A percentile compares a stretch with the other conserved stretches of the same genome.
phyloP scores from a whole-genome alignment of 2,329 filamentous ascomycete species.

The Alternaria brassicicola region DNA sequence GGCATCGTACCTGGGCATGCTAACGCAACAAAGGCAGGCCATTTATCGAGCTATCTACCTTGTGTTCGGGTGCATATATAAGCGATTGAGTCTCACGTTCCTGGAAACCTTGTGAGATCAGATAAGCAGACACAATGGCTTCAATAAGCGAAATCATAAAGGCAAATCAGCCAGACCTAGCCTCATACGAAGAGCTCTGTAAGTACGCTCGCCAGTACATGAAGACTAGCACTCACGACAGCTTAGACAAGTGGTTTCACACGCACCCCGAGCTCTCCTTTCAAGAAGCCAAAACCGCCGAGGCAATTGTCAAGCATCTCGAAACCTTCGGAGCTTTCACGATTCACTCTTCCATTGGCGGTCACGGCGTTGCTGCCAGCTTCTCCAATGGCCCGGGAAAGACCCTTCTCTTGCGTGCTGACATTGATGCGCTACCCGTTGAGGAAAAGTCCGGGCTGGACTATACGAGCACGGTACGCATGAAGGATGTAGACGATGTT shows the following conservation, averaged over 20 bases:
- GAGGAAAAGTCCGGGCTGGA: slow-evolving; percentile 61
- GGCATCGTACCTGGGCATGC: too few species aligned
- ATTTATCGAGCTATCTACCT: slow-evolving; percentile 1
- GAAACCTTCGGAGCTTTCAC: slow-evolving; percentile 47
- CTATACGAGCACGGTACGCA: slow-evolving; percentile 60
- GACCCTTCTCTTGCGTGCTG: slow-evolving; percentile 64
- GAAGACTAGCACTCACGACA: slow-evolving; percentile 3
- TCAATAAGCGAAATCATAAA: slow-evolving; percentile 37
- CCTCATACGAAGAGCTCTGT: slow-evolving; percentile 45
- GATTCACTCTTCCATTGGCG: slow-evolving; percentile 61
- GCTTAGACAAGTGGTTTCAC: slow-evolving; percentile 44
- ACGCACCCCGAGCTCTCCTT: slow-evolving; percentile 46
- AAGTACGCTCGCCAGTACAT: slow-evolving; percentile 1
- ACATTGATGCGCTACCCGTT: slow-evolving; percentile 67
- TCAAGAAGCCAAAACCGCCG: slow-evolving; percentile 43
- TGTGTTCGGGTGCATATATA: not conserved
- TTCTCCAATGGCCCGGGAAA: slow-evolving; percentile 62
- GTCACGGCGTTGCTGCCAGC: slow-evolving; percentile 63
- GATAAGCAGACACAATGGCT: slow-evolving; percentile 27
- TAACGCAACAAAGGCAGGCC: slow-evolving; percentile 13
- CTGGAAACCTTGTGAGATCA: not conserved
- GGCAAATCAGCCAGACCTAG: slow-evolving; percentile 31
- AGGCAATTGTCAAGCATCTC: slow-evolving; percentile 37
- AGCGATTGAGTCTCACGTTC: not conserved
- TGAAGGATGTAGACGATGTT: slow-evolving; percentile 54